phyloP scores from a whole-genome alignment of 78 protist species.

The Dictyostelium brefeldianum region DNA sequence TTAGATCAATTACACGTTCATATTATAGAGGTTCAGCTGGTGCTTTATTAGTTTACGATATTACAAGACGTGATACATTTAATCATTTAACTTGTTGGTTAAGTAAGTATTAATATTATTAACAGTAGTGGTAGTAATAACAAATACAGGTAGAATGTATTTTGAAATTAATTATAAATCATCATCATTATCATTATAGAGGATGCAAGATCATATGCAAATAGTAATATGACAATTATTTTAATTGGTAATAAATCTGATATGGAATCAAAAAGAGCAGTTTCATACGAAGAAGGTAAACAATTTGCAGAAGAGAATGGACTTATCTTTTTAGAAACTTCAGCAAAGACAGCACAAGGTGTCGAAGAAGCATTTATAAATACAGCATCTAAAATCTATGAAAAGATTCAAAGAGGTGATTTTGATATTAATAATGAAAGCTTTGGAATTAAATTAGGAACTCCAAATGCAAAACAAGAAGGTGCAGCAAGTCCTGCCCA shows the following conservation, averaged over 20 bases:
- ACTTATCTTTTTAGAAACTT: slow-evolving; percentile 97
- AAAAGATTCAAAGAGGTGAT: slow-evolving; percentile 88
- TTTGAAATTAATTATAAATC: not conserved
- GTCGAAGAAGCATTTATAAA: slow-evolving; percentile 96
- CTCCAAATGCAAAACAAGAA: slow-evolving; percentile 10
- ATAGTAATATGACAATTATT: slow-evolving; percentile 83
- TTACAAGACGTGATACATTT: slow-evolving; percentile 96
- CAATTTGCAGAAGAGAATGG: slow-evolving; percentile 96
- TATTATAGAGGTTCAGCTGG: slow-evolving; percentile 97
- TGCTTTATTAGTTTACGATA: slow-evolving; percentile 93
- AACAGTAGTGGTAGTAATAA: not conserved
- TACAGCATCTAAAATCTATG: slow-evolving; percentile 90
- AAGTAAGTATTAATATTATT: not conserved
- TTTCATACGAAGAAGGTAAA: slow-evolving; percentile 96
- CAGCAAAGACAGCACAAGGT: slow-evolving; percentile 97
- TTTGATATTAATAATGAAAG: slow-evolving; percentile 84
- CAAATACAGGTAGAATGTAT: too few relatives aligned
- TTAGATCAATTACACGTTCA: slow-evolving; percentile 79
- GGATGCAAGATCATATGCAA: slow-evolving; percentile 89
- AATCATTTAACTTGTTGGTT: slow-evolving; percentile 96
- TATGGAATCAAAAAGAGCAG: slow-evolving; percentile 92
- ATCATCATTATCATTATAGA: slow-evolving; percentile 1
- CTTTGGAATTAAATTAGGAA: slow-evolving; percentile 77
- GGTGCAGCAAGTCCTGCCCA: not conserved
- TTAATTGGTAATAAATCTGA: slow-evolving; percentile 98